phyloP scores from a whole-genome alignment of 176 grass and related monocot genomes.

The Eragrostis nindensis region DNA sequence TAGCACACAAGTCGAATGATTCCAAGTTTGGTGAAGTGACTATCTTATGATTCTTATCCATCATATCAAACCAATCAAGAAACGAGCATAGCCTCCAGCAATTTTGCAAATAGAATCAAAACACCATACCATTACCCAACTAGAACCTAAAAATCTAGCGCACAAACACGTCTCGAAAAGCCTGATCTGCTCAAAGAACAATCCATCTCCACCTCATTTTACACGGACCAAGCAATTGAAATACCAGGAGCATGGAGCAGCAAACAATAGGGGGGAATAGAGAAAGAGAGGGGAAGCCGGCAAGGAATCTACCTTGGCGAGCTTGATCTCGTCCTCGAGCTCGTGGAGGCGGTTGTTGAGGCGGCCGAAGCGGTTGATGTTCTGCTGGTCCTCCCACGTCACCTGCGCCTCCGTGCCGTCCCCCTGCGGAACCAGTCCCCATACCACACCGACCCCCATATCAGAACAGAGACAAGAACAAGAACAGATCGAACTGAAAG shows the following conservation, averaged over 20 bases:
- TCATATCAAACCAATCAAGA: conserved; percentile 7
- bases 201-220: not conserved
- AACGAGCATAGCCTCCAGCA: not conserved
- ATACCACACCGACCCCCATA: conserved; percentile 7
- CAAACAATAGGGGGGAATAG: not conserved
- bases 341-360: conserved; percentile 96
- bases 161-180: not conserved
- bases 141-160: not conserved
- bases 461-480: not conserved
- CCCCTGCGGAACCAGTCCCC: conserved; percentile 47
- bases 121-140: not conserved
- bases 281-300: not conserved
- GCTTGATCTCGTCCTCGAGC: conserved; percentile 86
- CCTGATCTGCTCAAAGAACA: not conserved
- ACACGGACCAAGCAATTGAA: not conserved
- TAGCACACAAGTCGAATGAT: not conserved
- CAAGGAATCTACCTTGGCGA: conserved; percentile 70
- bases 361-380: conserved; percentile 94
- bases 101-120: not conserved
- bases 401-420: conserved; percentile 93
- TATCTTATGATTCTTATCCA: too few relatives aligned
- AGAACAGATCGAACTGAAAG: not conserved
- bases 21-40: not conserved
- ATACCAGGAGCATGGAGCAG: not conserved
- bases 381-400: conserved; percentile 99